phyloP scores from a whole-genome alignment of 108 stramenopile genomes.

The Licmophora abbreviata region DNA sequence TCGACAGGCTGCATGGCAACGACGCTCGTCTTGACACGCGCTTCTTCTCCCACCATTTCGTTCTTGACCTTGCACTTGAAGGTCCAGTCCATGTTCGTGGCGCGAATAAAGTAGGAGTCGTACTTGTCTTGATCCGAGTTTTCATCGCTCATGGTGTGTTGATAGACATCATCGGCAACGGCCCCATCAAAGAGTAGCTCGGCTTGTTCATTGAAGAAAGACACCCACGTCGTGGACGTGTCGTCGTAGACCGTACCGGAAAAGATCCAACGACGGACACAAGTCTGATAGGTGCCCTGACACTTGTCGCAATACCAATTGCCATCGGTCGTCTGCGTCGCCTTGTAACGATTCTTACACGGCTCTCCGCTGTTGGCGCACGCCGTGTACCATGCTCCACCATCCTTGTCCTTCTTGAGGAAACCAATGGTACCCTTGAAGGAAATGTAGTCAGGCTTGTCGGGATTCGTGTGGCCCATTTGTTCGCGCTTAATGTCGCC shows the following conservation, averaged over 20 bases:
- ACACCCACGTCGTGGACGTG: slow-evolving; percentile 83
- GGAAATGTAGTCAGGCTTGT: slow-evolving; percentile 87
- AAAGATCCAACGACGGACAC: slow-evolving; percentile 85
- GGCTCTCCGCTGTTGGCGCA: slow-evolving; percentile 82
- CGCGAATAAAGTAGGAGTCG: slow-evolving; percentile 64
- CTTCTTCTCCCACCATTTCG: slow-evolving; percentile 88
- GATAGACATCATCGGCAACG: slow-evolving; percentile 75
- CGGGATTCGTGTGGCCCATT: slow-evolving; percentile 62
- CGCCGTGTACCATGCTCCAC: slow-evolving; percentile 94
- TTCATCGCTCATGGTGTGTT: slow-evolving; percentile 18
- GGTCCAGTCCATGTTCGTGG: slow-evolving; percentile 76
- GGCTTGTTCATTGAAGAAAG: slow-evolving; percentile 87
- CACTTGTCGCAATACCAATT: slow-evolving; percentile 82
- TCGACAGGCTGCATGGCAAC: slow-evolving; percentile 71
- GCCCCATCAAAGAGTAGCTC: slow-evolving; percentile 54
- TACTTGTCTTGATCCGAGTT: slow-evolving; percentile 45
- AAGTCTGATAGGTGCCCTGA: slow-evolving; percentile 57
- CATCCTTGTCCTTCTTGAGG: slow-evolving; percentile 87
- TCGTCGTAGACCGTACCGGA: slow-evolving; percentile 75
- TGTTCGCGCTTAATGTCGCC: slow-evolving; percentile 73
- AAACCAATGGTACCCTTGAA: slow-evolving; percentile 89
- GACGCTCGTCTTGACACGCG: slow-evolving; percentile 73
- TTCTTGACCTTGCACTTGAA: slow-evolving; percentile 88
- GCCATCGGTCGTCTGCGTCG: slow-evolving; percentile 72
- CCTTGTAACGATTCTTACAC: slow-evolving; percentile 83